These are phyloP conservation scores for Fistulina hepatica DNA, from an alignment of 1,284 basidiomycete genomes.

Conservation along the genomic window DNA sequence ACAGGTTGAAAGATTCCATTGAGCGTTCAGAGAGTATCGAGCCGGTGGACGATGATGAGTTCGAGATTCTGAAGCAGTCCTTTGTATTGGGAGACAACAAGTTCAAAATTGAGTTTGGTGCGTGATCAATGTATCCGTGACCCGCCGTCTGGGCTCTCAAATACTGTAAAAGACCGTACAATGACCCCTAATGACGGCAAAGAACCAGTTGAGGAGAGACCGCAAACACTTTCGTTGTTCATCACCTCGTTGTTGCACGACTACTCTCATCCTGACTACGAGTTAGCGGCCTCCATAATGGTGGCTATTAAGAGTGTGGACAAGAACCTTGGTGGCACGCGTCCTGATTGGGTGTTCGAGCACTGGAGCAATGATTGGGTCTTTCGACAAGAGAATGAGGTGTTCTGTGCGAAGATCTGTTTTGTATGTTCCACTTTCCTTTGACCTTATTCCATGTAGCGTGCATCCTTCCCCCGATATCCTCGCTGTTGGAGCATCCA, in stretches of 20 bases:
- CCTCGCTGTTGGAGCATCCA: slow-evolving; percentile 46
- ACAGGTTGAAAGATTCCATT: slow-evolving; percentile 42
- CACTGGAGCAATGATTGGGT: slow-evolving; percentile 54
- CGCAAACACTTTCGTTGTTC: slow-evolving; percentile 43
- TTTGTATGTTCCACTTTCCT: background rate
- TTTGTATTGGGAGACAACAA: slow-evolving; percentile 59
- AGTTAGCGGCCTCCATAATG: slow-evolving; percentile 57
- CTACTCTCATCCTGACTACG: slow-evolving; percentile 45
- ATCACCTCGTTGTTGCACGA: slow-evolving; percentile 58
- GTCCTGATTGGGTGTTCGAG: slow-evolving; percentile 67
- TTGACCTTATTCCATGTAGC: slow-evolving; percentile 27
- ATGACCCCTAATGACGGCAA: slow-evolving; percentile 16
- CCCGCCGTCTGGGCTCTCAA: background rate
- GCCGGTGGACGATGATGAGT: slow-evolving; percentile 21
- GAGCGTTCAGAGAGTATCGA: slow-evolving; percentile 26
- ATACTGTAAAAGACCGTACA: background rate
- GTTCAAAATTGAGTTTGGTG: slow-evolving; percentile 62
- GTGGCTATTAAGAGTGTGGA: slow-evolving; percentile 60
- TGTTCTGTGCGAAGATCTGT: slow-evolving; percentile 40
- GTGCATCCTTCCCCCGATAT: slow-evolving; percentile 54
- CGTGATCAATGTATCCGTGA: slow-evolving; percentile 10
- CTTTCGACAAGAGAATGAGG: slow-evolving; percentile 57
- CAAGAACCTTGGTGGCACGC: slow-evolving; percentile 48
- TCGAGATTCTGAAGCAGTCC: slow-evolving; percentile 53
- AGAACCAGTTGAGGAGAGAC: slow-evolving; percentile 18